phyloP scores from a whole-genome alignment of 2,329 filamentous ascomycete genomes.

The Triangularia verruculosa region DNA sequence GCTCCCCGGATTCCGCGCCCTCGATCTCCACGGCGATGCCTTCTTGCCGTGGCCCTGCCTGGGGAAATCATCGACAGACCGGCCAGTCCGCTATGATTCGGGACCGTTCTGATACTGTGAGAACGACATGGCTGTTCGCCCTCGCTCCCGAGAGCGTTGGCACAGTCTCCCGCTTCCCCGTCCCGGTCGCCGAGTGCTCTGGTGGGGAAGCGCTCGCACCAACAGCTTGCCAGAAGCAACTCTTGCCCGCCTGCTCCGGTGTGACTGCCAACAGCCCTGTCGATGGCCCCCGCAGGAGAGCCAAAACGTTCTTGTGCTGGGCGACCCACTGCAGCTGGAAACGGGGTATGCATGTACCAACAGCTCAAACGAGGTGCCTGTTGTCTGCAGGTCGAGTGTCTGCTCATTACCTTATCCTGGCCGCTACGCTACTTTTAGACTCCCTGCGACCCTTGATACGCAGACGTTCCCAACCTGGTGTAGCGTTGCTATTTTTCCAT shows the following conservation, averaged over 20 bases:
- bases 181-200: conserved; percentile 18
- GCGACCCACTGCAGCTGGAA: conserved; percentile 20
- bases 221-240: conserved; percentile 15
- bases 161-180: conserved; percentile 15
- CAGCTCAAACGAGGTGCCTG: conserved; percentile 20
- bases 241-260: conserved; percentile 11
- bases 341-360: conserved; percentile 23
- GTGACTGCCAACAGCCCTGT: conserved; percentile 24
- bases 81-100: background rate
- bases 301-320: conserved; percentile 14
- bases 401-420: conserved; percentile 17
- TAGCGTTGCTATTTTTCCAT: conserved; percentile 27
- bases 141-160: conserved; percentile 5
- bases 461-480: conserved; percentile 20
- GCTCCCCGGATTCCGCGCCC: conserved; percentile 6
- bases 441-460: conserved; percentile 22
- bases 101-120: background rate
- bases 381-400: conserved; percentile 15
- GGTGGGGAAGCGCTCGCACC: conserved; percentile 12
- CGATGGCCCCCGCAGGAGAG: conserved; percentile 14
- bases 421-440: conserved; percentile 27
- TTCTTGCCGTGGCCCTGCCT: conserved; percentile 2
- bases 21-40: conserved; percentile 2
- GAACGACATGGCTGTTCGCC: background rate
- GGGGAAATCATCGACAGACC: background rate